Conservation (phyloP, 108 stramenopile genomes). For the Skeletonema marinoi region DNA sequence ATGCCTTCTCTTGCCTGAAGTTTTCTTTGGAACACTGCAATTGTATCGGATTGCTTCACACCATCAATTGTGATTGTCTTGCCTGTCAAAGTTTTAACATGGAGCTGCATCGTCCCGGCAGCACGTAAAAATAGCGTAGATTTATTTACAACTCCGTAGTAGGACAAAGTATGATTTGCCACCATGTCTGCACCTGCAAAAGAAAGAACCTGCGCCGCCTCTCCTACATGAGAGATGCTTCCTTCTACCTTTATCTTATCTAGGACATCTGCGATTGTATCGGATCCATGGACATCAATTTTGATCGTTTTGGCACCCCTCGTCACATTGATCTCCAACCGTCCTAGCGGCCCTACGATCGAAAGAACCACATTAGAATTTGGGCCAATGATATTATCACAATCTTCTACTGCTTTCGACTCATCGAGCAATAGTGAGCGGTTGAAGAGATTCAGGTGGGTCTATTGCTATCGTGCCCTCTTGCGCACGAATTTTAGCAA, state of each 20-base stretch:
- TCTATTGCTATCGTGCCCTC: neutral
- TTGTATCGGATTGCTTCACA: neutral
- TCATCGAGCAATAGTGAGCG: neutral
- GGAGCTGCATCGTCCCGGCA: slow-evolving; percentile 86
- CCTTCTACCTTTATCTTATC: neutral
- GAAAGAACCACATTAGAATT: neutral
- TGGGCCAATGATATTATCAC: neutral
- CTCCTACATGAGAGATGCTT: neutral
- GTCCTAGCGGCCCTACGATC: neutral
- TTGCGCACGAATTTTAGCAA: neutral
- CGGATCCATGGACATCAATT: neutral
- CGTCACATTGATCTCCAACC: neutral
- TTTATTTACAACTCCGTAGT: neutral
- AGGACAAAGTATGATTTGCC: neutral
- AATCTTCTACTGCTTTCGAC: neutral
- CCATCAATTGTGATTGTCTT: slow-evolving; percentile 85
- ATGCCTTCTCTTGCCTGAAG: neutral
- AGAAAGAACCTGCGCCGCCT: neutral
- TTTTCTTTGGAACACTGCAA: neutral
- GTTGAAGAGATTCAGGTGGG: neutral
- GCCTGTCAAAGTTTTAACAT: slow-evolving; percentile 93
- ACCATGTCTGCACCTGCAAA: neutral
- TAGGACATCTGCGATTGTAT: neutral
- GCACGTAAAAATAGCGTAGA: neutral
- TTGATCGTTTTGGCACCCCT: neutral